Evolutionary conservation across 192 early-diverging fungal species (phyloP).

Genomic region (Coemansia sp.): DNA sequence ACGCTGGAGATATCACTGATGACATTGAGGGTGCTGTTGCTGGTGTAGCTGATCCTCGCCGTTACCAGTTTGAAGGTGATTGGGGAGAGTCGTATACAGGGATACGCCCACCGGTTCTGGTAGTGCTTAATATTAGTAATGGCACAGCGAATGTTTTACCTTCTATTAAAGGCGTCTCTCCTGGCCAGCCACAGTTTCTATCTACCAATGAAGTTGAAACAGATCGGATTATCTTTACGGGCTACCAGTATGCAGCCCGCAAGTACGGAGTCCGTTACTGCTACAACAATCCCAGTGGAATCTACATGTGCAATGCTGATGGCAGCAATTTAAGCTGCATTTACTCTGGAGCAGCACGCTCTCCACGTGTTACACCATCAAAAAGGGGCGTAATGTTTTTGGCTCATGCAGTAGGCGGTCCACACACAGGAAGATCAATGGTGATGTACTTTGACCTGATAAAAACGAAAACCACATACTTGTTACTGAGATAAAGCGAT

Average conservation of each 20-base stretch:
- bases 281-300: conserved; percentile 62
- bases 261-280: conserved; percentile 66
- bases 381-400: conserved; percentile 60
- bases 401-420: conserved; percentile 61
- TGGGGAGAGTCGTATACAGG: conserved; percentile 72
- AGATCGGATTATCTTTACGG: conserved; percentile 61
- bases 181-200: conserved; percentile 55
- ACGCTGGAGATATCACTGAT: conserved; percentile 29
- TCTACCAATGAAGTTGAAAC: conserved; percentile 29
- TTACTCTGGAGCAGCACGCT: conserved; percentile 52
- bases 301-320: conserved; percentile 56
- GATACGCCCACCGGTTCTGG: conserved; percentile 58
- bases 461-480: conserved; percentile 2
- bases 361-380: conserved; percentile 62
- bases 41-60: conserved; percentile 38
- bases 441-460: conserved; percentile 47
- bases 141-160: conserved; percentile 30
- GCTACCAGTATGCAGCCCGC: conserved; percentile 60
- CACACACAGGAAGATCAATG: conserved; percentile 65
- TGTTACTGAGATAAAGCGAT: conserved; percentile 25
- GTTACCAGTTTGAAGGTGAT: conserved; percentile 59
- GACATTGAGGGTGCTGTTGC: conserved; percentile 41
- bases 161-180: conserved; percentile 26
- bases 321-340: conserved; percentile 36
- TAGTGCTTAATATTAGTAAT: conserved; percentile 56